These are phyloP conservation scores for Shiraia sp. DNA, from an alignment of 2,329 filamentous ascomycete species.

Conservation along the genomic window DNA sequence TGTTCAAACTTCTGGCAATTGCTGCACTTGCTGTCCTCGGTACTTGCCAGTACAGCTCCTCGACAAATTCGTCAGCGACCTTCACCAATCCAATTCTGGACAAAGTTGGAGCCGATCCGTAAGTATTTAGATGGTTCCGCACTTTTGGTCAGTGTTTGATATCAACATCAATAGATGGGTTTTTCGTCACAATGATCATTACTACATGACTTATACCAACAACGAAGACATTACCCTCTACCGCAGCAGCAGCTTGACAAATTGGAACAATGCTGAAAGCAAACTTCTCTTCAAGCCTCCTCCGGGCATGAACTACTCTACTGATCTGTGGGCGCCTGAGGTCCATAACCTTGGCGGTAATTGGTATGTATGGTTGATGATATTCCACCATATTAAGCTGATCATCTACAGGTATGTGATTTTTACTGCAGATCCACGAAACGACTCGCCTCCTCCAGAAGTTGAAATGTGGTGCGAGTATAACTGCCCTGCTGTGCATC, in stretches of 20 bases:
- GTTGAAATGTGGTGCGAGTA: constrained; percentile 54
- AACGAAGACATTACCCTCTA: constrained; percentile 50
- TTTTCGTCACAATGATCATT: constrained; percentile 46
- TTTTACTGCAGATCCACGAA: constrained; percentile 56
- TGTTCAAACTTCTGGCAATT: constrained; percentile 22
- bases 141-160: too few species aligned
- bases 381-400: too few species aligned
- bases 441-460: constrained; percentile 52
- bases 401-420: too few species aligned
- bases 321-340: constrained; percentile 56
- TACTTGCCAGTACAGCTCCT: constrained; percentile 20
- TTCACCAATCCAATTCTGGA: constrained; percentile 52
- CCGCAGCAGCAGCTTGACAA: constrained; percentile 47
- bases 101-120: constrained; percentile 50
- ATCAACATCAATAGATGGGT: constrained; percentile 43
- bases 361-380: constrained; percentile 59
- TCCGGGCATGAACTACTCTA: constrained; percentile 50
- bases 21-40: constrained; percentile 22
- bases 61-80: constrained; percentile 30
- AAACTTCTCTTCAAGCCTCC: constrained; percentile 50
- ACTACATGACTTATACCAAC: constrained; percentile 53
- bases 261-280: constrained; percentile 51
- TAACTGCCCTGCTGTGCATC: constrained; percentile 55
- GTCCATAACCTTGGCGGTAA: constrained; percentile 51
- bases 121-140: too few species aligned